Conservation (phyloP, 805 yeast species). For the Candida sithepensis region DNA sequence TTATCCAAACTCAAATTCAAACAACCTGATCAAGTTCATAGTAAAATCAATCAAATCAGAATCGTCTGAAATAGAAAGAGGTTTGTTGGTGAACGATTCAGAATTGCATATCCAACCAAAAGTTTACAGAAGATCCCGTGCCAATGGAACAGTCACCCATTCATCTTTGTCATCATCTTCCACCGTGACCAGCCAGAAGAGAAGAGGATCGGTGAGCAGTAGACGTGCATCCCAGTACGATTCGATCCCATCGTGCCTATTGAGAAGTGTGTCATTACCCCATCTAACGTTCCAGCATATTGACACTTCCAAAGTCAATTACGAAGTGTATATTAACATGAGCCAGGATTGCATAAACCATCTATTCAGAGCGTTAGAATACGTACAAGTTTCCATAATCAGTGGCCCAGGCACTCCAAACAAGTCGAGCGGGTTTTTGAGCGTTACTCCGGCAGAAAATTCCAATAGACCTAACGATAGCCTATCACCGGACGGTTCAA, state of each 20-base stretch:
- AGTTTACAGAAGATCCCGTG: slow-evolving; percentile 24
- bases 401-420: slow-evolving; percentile 46
- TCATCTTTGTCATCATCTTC: slow-evolving; percentile 5
- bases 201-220: slow-evolving; percentile 28
- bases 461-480: slow-evolving; percentile 1
- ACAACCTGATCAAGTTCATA: slow-evolving; percentile 53
- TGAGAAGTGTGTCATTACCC: slow-evolving; percentile 57
- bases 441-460: background rate
- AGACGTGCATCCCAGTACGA: slow-evolving; percentile 28
- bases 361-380: slow-evolving; percentile 36
- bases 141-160: slow-evolving; percentile 4
- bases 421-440: slow-evolving; percentile 17
- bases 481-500: background rate
- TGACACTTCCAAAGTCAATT: slow-evolving; percentile 10
- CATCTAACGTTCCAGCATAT: slow-evolving; percentile 34
- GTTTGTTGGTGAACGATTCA: slow-evolving; percentile 38
- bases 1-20: slow-evolving; percentile 62
- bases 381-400: slow-evolving; percentile 48
- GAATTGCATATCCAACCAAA: slow-evolving; percentile 65
- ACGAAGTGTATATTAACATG: slow-evolving; percentile 44
- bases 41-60: slow-evolving; percentile 42
- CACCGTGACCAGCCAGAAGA: slow-evolving; percentile 15
- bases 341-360: slow-evolving; percentile 30
- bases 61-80: slow-evolving; percentile 25
- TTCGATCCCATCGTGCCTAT: slow-evolving; percentile 36